Conservation (phyloP, 192 early-diverging fungal species). For the Diversispora eburnea region DNA sequence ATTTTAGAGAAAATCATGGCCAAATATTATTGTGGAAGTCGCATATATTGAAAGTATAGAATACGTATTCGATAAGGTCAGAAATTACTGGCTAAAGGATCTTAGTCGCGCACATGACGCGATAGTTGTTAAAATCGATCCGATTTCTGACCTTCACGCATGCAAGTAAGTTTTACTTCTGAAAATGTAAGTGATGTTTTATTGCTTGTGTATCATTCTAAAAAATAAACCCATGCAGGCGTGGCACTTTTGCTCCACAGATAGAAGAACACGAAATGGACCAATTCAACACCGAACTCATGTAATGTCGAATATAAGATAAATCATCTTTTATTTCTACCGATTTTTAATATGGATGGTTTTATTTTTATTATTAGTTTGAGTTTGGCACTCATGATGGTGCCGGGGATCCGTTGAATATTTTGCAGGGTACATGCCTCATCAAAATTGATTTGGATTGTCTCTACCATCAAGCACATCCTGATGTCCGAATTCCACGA, state of each 20-base stretch:
- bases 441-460: neutral
- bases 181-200: neutral
- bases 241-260: neutral
- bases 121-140: conserved; percentile 11
- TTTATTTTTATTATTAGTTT: conserved; percentile 11
- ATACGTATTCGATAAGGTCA: neutral
- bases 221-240: conserved; percentile 1
- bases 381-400: conserved; percentile 7
- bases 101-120: neutral
- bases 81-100: conserved; percentile 2
- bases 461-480: neutral
- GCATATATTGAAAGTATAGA: conserved; percentile 13
- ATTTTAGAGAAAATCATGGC: conserved; percentile 8
- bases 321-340: conserved; percentile 13
- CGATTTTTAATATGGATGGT: neutral
- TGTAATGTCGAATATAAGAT: neutral
- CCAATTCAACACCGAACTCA: neutral
- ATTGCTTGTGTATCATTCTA: neutral
- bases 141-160: neutral
- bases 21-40: conserved; percentile 18
- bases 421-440: neutral
- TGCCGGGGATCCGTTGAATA: neutral
- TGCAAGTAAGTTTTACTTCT: conserved; percentile 8
- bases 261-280: neutral
- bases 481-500: too few relatives aligned